Conservation (phyloP, 768 basidiomycete genomes). For the Suillus discolor region DNA sequence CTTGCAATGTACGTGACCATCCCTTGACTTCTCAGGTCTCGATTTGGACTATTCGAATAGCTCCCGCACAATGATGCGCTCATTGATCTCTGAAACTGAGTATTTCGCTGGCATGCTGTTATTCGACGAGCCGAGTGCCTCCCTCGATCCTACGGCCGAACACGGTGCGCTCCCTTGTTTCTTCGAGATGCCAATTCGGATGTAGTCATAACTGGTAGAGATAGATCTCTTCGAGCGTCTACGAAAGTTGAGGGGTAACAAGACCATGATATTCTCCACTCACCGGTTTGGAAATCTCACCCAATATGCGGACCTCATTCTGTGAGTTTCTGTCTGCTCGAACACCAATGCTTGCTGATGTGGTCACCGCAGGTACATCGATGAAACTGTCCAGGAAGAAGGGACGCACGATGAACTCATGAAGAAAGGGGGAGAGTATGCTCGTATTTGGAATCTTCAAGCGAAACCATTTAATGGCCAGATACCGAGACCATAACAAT, state of each 20-base stretch:
- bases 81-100: conserved; percentile 46
- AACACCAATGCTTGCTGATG: not conserved
- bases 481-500: not conserved
- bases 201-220: not conserved
- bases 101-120: conserved; percentile 57
- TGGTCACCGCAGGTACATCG: conserved; percentile 57
- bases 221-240: conserved; percentile 71
- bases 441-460: conserved; percentile 72
- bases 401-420: conserved; percentile 69
- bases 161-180: conserved; percentile 44
- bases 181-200: not conserved
- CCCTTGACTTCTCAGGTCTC: not conserved
- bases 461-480: conserved; percentile 49
- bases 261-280: conserved; percentile 83
- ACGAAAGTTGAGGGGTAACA: conserved; percentile 68
- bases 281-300: conserved; percentile 66
- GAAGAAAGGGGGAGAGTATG: conserved; percentile 61
- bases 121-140: conserved; percentile 75
- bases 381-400: conserved; percentile 62
- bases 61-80: conserved; percentile 71
- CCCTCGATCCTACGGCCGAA: conserved; percentile 75
- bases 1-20: conserved; percentile 57
- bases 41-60: conserved; percentile 30
- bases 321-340: conserved; percentile 42
- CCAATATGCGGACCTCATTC: conserved; percentile 67